These are phyloP conservation scores for Hordeum pubiflorum DNA, from an alignment of 202 grass and related monocot genomes.

Conservation along the genomic window DNA sequence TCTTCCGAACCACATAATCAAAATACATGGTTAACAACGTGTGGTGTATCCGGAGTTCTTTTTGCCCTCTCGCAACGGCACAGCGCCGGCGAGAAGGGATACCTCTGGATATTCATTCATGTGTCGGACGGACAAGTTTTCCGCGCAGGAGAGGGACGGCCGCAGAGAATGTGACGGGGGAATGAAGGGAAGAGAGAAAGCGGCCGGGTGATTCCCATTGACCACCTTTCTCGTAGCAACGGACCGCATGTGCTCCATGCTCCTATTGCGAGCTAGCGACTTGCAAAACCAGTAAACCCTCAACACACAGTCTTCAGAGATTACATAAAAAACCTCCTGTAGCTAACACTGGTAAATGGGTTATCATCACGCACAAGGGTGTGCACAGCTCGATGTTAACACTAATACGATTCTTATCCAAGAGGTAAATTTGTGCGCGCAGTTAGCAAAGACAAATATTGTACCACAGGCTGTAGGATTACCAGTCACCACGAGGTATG, in stretches of 20 bases:
- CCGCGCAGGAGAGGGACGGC: not conserved
- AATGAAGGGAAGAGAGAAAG: constrained; percentile 11
- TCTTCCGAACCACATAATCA: not conserved
- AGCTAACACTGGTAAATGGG: not conserved
- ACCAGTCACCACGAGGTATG: not conserved
- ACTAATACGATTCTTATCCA: not conserved
- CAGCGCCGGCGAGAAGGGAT: not conserved
- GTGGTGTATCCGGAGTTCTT: too few relatives aligned
- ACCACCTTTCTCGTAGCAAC: not conserved
- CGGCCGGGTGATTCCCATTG: constrained; percentile 21
- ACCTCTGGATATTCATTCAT: not conserved
- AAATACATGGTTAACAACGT: not conserved
- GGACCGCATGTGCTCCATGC: not conserved
- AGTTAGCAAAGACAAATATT: not conserved
- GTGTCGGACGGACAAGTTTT: not conserved
- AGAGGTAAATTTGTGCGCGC: not conserved
- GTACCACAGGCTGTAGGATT: not conserved
- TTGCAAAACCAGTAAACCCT: not conserved
- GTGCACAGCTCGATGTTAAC: not conserved
- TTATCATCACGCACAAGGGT: not conserved
- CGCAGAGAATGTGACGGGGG: not conserved
- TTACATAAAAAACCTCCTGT: not conserved
- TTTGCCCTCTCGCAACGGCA: not conserved
- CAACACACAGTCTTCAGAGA: not conserved
- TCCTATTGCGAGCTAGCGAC: not conserved